Evolutionary conservation across 2,329 filamentous ascomycete species (phyloP).

Genomic region (Davidsoniella neocaledoniae): DNA sequence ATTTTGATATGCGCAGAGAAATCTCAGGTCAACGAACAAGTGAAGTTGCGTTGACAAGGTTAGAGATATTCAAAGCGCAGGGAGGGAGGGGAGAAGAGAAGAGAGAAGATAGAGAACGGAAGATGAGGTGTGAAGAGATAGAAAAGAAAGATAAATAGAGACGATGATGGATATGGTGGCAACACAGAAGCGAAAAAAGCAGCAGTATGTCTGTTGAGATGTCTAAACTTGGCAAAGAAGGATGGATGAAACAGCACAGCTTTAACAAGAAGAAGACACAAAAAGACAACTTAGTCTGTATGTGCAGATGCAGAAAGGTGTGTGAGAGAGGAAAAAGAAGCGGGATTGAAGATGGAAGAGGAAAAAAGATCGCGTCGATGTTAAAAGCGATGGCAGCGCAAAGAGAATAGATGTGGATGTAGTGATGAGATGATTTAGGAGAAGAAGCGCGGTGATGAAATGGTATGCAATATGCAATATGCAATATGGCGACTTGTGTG

Average conservation of each 20-base stretch:
- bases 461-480: not conserved
- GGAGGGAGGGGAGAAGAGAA: too few species aligned
- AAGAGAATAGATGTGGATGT: not conserved
- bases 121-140: too few species aligned
- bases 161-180: not conserved
- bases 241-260: slow-evolving; percentile 1
- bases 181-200: not conserved
- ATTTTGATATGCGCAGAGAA: too few species aligned
- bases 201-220: not conserved
- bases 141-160: too few species aligned
- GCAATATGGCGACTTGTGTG: too few species aligned
- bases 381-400: not conserved
- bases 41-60: too few species aligned
- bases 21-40: too few species aligned
- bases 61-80: too few species aligned
- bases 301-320: not conserved
- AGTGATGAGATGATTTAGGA: slow-evolving; percentile 2
- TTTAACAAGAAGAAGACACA: too few species aligned
- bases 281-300: not conserved
- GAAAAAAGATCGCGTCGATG: not conserved
- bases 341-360: not conserved
- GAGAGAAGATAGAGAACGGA: too few species aligned
- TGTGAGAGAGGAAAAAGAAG: not conserved
- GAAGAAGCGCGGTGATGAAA: not conserved
- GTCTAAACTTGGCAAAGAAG: not conserved